A percentile compares a stretch with the other conserved stretches of the same genome.
Conservation (phyloP, 2,329 filamentous ascomycete species). For the Tricladium varicosporioides region DNA sequence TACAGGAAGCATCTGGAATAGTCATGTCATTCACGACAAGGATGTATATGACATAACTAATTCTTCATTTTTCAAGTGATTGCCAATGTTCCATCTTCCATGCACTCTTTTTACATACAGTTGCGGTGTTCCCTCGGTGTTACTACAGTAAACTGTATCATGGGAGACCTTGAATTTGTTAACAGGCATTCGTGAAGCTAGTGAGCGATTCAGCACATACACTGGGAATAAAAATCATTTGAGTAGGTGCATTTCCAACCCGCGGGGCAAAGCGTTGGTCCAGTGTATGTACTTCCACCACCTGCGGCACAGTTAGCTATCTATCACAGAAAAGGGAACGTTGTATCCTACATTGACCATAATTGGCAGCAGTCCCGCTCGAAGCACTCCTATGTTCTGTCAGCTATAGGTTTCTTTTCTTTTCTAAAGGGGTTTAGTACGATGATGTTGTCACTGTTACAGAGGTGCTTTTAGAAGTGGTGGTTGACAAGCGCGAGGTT, state of each 20-base stretch:
- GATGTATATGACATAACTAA: not conserved
- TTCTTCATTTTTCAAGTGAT: too few relatives aligned
- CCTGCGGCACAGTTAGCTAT: conserved; percentile 7
- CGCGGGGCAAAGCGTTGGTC: conserved; percentile 17
- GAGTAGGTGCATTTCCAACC: conserved; percentile 18
- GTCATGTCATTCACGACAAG: not conserved
- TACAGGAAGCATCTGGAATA: not conserved
- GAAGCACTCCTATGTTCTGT: not conserved
- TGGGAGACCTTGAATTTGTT: too few relatives aligned
- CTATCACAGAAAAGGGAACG: not conserved
- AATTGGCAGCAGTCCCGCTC: not conserved
- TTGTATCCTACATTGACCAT: not conserved
- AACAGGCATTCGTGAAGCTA: not conserved
- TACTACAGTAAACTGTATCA: too few relatives aligned
- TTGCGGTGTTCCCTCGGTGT: too few relatives aligned
- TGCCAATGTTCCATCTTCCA: too few relatives aligned
- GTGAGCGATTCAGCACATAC: not conserved
- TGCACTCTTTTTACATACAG: too few relatives aligned
- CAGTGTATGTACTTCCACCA: conserved; percentile 14
- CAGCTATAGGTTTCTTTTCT: not conserved
- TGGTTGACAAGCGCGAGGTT: not conserved
- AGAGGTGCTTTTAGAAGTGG: not conserved
- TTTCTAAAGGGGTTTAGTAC: not conserved
- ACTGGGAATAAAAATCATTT: conserved; percentile 21
- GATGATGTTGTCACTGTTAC: not conserved